Evolutionary conservation across 768 basidiomycete genomes (phyloP).

Genomic region (Sarcodon sp.): DNA sequence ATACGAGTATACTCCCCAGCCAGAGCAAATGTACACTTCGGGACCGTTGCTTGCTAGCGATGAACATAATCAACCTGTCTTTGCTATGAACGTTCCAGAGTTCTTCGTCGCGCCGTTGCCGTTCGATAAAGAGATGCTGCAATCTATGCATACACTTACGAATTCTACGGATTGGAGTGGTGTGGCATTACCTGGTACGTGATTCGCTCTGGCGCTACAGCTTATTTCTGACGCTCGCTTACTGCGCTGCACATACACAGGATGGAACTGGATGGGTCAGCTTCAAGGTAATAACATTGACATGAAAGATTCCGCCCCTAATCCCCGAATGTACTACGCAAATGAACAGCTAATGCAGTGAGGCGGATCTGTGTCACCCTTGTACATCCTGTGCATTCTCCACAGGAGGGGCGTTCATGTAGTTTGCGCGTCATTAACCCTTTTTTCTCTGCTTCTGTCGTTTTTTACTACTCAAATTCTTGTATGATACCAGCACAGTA

Average conservation of each 20-base stretch:
- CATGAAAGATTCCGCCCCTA: no score
- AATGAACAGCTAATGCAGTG: no score
- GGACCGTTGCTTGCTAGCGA: slow-evolving; percentile 2
- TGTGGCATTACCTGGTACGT: slow-evolving; percentile 39
- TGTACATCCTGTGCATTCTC: no score
- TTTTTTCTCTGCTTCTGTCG: no score
- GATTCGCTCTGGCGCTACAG: background rate
- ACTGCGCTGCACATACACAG: background rate
- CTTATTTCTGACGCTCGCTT: background rate
- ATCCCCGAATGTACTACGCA: no score
- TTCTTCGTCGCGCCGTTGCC: slow-evolving; percentile 42
- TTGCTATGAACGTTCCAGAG: slow-evolving; percentile 18
- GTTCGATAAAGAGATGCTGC: slow-evolving; percentile 47
- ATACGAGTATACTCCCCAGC: background rate
- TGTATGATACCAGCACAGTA: no score
- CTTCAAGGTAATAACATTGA: no score
- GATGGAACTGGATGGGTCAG: background rate
- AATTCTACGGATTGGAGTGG: slow-evolving; percentile 44
- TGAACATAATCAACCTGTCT: slow-evolving; percentile 9
- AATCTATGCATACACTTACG: slow-evolving; percentile 45
- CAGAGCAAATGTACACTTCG: background rate
- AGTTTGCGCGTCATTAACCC: no score
- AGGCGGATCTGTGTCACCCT: no score
- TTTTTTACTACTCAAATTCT: no score
- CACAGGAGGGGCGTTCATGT: no score